A percentile compares a stretch with the other conserved stretches of the same genome.
phyloP scores from a whole-genome alignment of 176 grass and related monocot species.

The Oryza longistaminata region DNA sequence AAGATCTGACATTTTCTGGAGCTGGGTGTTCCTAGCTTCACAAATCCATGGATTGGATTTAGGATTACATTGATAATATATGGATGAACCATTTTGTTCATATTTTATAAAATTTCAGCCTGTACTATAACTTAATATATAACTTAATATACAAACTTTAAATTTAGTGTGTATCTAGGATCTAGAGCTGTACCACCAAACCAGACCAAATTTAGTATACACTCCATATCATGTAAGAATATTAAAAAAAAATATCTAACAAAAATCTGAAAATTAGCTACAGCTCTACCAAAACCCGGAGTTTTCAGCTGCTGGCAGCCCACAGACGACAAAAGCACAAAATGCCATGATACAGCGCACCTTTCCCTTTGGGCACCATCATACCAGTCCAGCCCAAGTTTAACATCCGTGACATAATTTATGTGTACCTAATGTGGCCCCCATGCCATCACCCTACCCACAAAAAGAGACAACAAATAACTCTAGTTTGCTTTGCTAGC shows the following conservation, averaged over 20 bases:
- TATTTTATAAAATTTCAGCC: too few relatives aligned
- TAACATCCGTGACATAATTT: constrained; percentile 32
- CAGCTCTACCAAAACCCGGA: not conserved
- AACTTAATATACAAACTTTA: too few relatives aligned
- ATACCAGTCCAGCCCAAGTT: constrained; percentile 5
- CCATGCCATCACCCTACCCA: not conserved
- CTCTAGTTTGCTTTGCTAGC: not conserved
- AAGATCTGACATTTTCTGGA: too few relatives aligned
- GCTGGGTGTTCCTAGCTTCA: too few relatives aligned
- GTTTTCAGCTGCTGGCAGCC: not conserved
- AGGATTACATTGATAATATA: too few relatives aligned
- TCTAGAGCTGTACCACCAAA: too few relatives aligned
- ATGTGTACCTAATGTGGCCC: constrained; percentile 43
- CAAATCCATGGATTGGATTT: too few relatives aligned
- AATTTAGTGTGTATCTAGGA: too few relatives aligned
- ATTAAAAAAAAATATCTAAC: not conserved
- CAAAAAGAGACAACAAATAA: constrained; percentile 2
- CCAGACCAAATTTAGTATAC: too few relatives aligned
- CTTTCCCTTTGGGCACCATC: constrained; percentile 23
- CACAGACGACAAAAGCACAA: not conserved
- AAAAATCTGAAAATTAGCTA: not conserved
- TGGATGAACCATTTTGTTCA: too few relatives aligned
- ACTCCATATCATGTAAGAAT: not conserved
- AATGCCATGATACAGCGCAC: constrained; percentile 19
- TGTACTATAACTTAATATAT: too few relatives aligned